A percentile compares a stretch with the other conserved stretches of the same genome.
Evolutionary conservation across 2,329 filamentous ascomycete species (phyloP).

Genomic region (Hypoxylon sp.): DNA sequence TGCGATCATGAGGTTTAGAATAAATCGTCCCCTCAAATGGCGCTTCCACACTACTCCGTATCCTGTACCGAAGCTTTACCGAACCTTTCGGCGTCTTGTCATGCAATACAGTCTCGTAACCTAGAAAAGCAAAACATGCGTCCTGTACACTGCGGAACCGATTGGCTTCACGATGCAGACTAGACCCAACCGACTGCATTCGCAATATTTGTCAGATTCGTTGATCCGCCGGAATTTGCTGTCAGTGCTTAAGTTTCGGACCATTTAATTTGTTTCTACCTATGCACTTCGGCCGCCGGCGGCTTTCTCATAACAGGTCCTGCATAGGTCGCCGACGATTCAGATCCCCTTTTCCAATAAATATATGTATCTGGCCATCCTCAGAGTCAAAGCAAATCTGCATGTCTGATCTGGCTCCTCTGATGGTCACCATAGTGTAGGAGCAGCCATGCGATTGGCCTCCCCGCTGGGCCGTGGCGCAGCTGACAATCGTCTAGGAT

Average conservation of each 20-base stretch:
- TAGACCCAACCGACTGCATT: constrained; percentile 18
- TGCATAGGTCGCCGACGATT: constrained; percentile 4
- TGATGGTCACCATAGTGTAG: constrained; percentile 21
- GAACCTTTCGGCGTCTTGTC: not conserved
- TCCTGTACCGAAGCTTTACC: no score
- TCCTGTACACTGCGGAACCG: not conserved
- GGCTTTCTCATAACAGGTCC: not conserved
- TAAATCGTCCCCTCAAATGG: not conserved
- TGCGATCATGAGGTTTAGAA: not conserved
- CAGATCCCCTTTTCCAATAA: not conserved
- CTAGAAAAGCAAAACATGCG: constrained; percentile 1
- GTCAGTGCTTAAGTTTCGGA: constrained; percentile 6
- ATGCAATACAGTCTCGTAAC: not conserved
- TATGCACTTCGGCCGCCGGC: not conserved
- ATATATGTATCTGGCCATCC: not conserved
- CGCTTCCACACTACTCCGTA: not conserved
- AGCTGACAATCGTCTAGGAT: constrained; percentile 9
- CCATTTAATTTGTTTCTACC: not conserved
- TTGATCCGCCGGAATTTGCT: not conserved
- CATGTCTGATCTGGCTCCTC: constrained; percentile 19
- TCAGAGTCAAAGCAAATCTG: constrained; percentile 10
- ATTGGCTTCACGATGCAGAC: constrained; percentile 7
- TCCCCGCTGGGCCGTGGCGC: constrained; percentile 26
- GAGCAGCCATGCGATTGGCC: constrained; percentile 4
- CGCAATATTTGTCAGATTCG: not conserved